A percentile compares a stretch with the other conserved stretches of the same genome.
Conservation (phyloP, 169 alveolate genomes). For the Plasmodium vivax region DNA sequence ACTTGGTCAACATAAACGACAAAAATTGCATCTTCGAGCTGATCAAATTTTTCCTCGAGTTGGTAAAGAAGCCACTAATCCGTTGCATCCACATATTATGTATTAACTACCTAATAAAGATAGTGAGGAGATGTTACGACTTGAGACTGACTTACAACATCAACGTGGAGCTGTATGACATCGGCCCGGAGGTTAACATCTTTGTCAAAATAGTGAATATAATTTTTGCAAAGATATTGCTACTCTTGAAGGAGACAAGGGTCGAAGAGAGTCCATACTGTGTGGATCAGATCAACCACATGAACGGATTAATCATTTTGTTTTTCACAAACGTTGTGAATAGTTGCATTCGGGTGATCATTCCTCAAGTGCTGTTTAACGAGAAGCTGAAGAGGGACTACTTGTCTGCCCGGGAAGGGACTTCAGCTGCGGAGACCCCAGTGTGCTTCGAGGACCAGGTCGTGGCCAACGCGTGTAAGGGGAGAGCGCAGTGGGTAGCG, state of each 20-base stretch:
- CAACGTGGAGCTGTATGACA: constrained; percentile 57
- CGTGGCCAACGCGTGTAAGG: constrained; percentile 64
- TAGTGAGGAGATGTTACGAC: constrained; percentile 53
- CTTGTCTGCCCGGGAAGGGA: constrained; percentile 20
- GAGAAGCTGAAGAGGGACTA: constrained; percentile 32
- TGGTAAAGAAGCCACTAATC: constrained; percentile 41
- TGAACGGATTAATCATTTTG: constrained; percentile 39
- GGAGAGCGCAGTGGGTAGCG: not conserved
- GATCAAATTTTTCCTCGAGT: constrained; percentile 57
- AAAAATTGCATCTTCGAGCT: constrained; percentile 68
- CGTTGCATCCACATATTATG: constrained; percentile 58
- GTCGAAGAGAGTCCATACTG: constrained; percentile 21
- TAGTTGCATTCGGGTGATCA: constrained; percentile 33
- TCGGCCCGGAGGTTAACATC: constrained; percentile 66
- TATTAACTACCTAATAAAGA: constrained; percentile 42
- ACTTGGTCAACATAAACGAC: constrained; percentile 48
- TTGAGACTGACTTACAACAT: constrained; percentile 29
- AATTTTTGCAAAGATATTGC: constrained; percentile 61
- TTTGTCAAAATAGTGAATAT: constrained; percentile 66
- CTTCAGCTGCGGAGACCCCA: not conserved
- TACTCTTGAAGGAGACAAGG: constrained; percentile 42
- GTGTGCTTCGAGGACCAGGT: constrained; percentile 25
- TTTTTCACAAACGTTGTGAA: constrained; percentile 39
- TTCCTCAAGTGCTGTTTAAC: constrained; percentile 41
- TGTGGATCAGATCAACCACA: constrained; percentile 43